These are phyloP conservation scores for Yarrowia deformans DNA, from an alignment of 805 yeast species.

Conservation along the genomic window DNA sequence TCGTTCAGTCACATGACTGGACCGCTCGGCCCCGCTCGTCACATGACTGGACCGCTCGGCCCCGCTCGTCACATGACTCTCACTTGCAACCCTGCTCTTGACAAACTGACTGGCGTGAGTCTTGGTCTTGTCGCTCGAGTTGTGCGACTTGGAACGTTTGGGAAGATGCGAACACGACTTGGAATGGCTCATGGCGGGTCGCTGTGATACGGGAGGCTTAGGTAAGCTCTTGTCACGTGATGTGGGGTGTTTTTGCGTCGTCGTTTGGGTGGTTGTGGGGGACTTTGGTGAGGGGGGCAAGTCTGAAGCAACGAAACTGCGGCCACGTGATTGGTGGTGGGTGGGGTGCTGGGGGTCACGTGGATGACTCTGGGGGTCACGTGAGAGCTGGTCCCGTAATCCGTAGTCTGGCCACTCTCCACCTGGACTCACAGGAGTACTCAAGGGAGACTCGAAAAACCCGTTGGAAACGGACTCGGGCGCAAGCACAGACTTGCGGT, in stretches of 20 bases:
- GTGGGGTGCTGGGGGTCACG: too few relatives aligned
- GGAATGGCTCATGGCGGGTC: constrained; percentile 1
- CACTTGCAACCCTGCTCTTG: not conserved
- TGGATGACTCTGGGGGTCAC: not conserved
- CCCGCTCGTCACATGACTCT: not conserved
- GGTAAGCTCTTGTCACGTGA: not conserved
- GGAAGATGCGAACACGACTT: constrained; percentile 18
- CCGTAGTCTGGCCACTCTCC: too few relatives aligned
- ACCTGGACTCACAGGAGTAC: not conserved
- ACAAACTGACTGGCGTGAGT: constrained; percentile 11
- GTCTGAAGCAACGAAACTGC: too few relatives aligned
- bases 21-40: not conserved
- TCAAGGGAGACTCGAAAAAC: constrained; percentile 7
- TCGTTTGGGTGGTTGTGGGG: too few relatives aligned
- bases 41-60: too few relatives aligned
- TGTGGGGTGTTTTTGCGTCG: too few relatives aligned
- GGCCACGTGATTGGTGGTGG: too few relatives aligned
- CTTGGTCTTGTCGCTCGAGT: too few relatives aligned
- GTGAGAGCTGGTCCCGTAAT: too few relatives aligned
- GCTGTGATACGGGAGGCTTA: not conserved
- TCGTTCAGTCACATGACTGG: too few relatives aligned
- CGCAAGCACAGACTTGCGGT: not conserved
- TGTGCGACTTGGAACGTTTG: not conserved
- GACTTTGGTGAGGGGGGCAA: not conserved
- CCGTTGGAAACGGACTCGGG: constrained; percentile 20